Conservation (phyloP, 768 basidiomycete species). For the Tylopilus balloui region DNA sequence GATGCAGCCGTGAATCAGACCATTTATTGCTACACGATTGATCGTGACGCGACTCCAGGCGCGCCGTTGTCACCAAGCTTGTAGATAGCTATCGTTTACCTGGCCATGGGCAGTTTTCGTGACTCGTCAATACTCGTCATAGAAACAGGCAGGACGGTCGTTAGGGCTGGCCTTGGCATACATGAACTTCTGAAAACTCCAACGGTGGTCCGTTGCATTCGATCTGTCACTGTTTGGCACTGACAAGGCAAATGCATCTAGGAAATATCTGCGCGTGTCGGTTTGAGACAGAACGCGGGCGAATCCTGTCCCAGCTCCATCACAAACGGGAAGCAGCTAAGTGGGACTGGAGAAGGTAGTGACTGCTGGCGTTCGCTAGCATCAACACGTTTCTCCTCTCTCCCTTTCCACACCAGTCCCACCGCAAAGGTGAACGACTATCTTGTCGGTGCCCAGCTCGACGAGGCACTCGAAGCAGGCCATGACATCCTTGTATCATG, state of each 20-base stretch:
- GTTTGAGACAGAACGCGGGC: constrained; percentile 45
- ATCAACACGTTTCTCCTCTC: constrained; percentile 45
- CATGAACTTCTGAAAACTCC: constrained; percentile 75
- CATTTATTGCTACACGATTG: neutral
- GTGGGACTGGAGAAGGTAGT: constrained; percentile 14
- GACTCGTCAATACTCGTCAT: constrained; percentile 79
- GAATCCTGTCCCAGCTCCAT: constrained; percentile 30
- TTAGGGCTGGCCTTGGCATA: constrained; percentile 77
- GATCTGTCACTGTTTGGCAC: neutral
- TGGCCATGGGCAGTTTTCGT: constrained; percentile 60
- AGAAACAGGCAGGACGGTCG: constrained; percentile 65
- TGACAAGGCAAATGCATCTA: constrained; percentile 29
- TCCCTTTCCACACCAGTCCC: constrained; percentile 40
- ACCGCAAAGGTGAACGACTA: constrained; percentile 67
- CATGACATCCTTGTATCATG: constrained; percentile 73
- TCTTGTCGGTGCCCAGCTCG: constrained; percentile 74
- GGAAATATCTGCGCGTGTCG: constrained; percentile 81
- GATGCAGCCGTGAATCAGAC: neutral
- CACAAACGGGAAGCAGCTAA: constrained; percentile 21
- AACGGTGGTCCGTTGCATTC: constrained; percentile 53
- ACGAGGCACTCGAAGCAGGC: constrained; percentile 71
- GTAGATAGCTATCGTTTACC: neutral
- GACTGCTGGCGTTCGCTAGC: constrained; percentile 33
- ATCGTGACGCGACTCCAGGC: neutral
- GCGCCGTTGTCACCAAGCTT: too few relatives aligned